Base-by-base conservation (phyloP, 805 yeast species). In the Yamadazyma endophytica region DNA sequence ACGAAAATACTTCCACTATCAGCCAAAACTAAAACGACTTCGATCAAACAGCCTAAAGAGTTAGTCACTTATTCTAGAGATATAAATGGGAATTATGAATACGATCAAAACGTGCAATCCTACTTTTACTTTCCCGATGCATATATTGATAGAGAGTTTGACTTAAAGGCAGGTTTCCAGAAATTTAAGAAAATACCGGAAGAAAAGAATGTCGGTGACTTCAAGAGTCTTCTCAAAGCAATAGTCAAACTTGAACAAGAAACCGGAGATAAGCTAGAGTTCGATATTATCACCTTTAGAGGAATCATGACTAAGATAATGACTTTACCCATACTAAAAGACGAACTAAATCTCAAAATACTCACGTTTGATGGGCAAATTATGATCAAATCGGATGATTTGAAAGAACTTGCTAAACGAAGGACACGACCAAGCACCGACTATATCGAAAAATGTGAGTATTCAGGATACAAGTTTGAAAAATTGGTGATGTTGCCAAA, bases 31-130 rank as follows among this genome's bases (percentile, higher is more conserved):
- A 65, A 73, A 18, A 71, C 80, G 7, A 77, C 90, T 0, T 75
- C 86, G 2, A 65, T 89, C 32, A 79, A 81, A 47, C 94, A 87
- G 54, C 97, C 98, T 2, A 82, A 80, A 42, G 96, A 92, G 55
- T 43, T 90, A 3, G 66, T 74, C n/a, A 54, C 74, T 4, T 90
- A 66, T 51, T 77, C 90, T 2, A 62, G 87, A 35, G 75, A 73
- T 17, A 56, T 58, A n/a, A 73, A 77, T 4, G 79, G 77, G 4
- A 47, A 47, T 14, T 64, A 52, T 47, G 36, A 37, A 7, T 44
- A 45, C 29, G 74, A 68, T 14, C 66, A 72, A 17, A 48, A 58
- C 18, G 50, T 58, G 4, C 56, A 74, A 7, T 61, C 70, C n/a
- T 87, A 85, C 56, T 89, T 70, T 61, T 92, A 87, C 53, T 65